Base-by-base conservation (phyloP, 1,139 yeast species). In the Protomyces arabidopsidicola region DNA sequence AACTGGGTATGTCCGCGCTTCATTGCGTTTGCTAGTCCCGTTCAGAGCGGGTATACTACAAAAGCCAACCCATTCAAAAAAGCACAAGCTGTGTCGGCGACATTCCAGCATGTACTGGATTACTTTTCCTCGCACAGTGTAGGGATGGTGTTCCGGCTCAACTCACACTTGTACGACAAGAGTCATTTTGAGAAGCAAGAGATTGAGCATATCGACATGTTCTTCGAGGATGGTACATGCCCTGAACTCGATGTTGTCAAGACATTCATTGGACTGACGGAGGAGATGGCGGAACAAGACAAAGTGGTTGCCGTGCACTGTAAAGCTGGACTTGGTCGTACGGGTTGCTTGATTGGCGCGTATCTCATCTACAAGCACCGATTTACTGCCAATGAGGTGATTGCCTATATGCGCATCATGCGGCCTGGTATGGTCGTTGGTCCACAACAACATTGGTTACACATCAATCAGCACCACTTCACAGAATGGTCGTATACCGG, bases 351-450 rank as follows among this genome's bases (percentile, higher is more conserved):
- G 61, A 93, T 93, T 69, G 98, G 98, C 2, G 98, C 98, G 1
- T 97, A 93, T 75, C 79, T 93, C 68, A 93, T 93, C 60, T 93
- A 93, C 73, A 90, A 97, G 2, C 95, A 93, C 74, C 97, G 97
- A 0, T 93, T 93, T 73, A 93, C 98, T 4, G 98, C 98, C 5
- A 88, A 84, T 72, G 98, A 93, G 75, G 95, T 96, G 75, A 93
- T 93, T 71, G 97, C 93, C 0, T 93, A 90, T 72, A 88, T 93
- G 95, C 82, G 98, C 74, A 88, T 93, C 83, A 81, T 93, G 69
- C 83, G 98, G 69, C 98, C 98, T 0, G 98, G 98, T 38, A 93
- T 93, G 98, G 98, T 93, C 16, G 98, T 93, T 45, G 98, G 98
- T 0, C 98, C 98, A 1, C 98, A 93, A 75, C 98, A 93, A 73